phyloP scores from a whole-genome alignment of 176 grass and related monocot species.

The Zea mays region Zm-B73-REFERENCE-NAM-5.0 NC_050103.1:80755001-80755500 shows the following conservation, averaged over 20 bases:
- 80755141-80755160: too few species aligned
- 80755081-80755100: background rate
- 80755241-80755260: constrained; percentile 91
- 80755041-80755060: too few species aligned
- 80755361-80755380: constrained; percentile 77
- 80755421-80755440: constrained; percentile 63
- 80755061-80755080: too few species aligned
- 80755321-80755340: constrained; percentile 93
- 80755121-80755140: too few species aligned
- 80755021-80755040: background rate
- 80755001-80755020: background rate
- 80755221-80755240: constrained; percentile 94
- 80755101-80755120: background rate
- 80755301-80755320: constrained; percentile 94
- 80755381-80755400: constrained; percentile 38
- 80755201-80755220: constrained; percentile 93
- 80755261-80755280: constrained; percentile 78
- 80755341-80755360: constrained; percentile 65
- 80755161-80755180: background rate
- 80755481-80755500: constrained; percentile 60
- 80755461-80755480: constrained; percentile 21
- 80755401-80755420: constrained; percentile 35
- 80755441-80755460: constrained; percentile 36
- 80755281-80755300: constrained; percentile 95
- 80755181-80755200: constrained; percentile 59